Conservation (phyloP, 2,329 filamentous ascomycete species). For the Fusarium pseudoanthophilum region DNA sequence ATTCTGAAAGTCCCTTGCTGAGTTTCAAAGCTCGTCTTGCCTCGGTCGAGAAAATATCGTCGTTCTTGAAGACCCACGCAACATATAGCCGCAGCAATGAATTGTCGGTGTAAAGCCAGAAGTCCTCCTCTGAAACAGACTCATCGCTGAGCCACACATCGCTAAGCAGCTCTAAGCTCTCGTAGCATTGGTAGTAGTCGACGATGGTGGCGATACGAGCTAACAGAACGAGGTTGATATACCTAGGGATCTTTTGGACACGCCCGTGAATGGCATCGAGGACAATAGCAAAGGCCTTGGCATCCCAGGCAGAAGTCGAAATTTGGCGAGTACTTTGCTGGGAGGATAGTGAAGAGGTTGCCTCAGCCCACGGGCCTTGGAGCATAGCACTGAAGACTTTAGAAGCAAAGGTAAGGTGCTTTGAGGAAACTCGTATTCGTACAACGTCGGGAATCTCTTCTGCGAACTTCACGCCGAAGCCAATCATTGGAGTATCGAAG, state of each 20-base stretch:
- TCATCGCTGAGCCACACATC: no score
- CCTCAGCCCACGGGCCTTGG: neutral
- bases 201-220: conserved; percentile 5
- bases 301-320: neutral
- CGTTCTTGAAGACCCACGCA: neutral
- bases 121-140: neutral
- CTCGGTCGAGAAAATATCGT: no score
- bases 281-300: neutral
- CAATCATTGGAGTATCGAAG: neutral
- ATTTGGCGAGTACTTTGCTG: neutral
- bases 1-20: fast-evolving
- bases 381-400: neutral
- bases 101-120: fast-evolving
- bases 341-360: no score
- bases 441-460: neutral
- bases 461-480: no score
- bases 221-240: neutral
- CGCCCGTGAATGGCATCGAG: conserved; percentile 5
- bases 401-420: fast-evolving
- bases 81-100: neutral
- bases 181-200: conserved; percentile 20
- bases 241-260: fast-evolving
- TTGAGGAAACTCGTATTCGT: fast-evolving
- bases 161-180: neutral
- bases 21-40: no score